Percentiles rank a stretch among this genome's conserved stretches.
Conservation (phyloP, 306 rosid genomes). For the Cercis canadensis region DNA sequence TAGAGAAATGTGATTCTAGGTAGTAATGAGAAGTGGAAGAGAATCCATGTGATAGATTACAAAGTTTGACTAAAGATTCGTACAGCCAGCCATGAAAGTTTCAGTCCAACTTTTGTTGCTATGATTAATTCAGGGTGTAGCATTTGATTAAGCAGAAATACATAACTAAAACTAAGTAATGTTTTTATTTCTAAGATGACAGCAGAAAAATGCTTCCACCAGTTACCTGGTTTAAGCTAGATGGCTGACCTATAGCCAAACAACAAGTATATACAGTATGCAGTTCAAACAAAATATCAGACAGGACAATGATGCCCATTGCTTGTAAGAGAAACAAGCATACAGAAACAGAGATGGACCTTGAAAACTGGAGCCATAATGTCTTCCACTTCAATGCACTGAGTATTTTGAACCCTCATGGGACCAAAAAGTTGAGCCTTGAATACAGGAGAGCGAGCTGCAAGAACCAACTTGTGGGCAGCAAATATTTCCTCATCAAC, state of each 20-base stretch:
- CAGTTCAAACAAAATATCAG: background rate
- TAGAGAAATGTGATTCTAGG: too few relatives aligned
- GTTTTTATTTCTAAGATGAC: too few relatives aligned
- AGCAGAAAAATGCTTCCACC: too few relatives aligned
- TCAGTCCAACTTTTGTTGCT: too few relatives aligned
- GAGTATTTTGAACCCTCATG: conserved; percentile 57
- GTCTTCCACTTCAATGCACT: conserved; percentile 61
- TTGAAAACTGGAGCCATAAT: conserved; percentile 62
- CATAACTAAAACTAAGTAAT: too few relatives aligned
- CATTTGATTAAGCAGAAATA: too few relatives aligned
- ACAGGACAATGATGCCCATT: background rate
- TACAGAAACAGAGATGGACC: conserved; percentile 42
- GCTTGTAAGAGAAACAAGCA: background rate
- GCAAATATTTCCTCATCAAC: conserved; percentile 62
- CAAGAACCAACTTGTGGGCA: conserved; percentile 68
- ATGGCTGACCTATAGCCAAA: background rate
- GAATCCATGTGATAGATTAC: too few relatives aligned
- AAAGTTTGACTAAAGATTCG: too few relatives aligned
- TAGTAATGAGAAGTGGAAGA: too few relatives aligned
- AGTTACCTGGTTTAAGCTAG: background rate
- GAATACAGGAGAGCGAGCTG: conserved; percentile 71
- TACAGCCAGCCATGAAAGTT: too few relatives aligned
- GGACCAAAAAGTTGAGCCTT: conserved; percentile 74
- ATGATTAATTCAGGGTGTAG: too few relatives aligned
- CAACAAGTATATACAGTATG: background rate